Percentiles rank a stretch among this genome's conserved stretches.
Evolutionary conservation across 768 basidiomycete genomes (phyloP).

Genomic region (Mycena vulgaris): DNA sequence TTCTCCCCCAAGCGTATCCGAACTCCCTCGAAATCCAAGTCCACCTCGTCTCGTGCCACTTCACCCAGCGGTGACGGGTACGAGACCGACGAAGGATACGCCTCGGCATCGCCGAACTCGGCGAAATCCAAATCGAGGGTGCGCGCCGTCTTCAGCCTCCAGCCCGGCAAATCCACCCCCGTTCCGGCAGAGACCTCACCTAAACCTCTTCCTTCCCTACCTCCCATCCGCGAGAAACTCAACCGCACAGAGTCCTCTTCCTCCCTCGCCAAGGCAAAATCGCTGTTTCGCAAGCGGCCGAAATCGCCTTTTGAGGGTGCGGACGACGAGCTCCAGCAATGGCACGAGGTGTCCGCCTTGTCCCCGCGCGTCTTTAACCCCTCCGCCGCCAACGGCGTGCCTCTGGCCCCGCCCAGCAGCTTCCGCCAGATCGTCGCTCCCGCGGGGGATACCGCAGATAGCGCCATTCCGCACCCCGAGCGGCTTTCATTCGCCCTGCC

Average conservation of each 20-base stretch:
- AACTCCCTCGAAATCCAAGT: conserved; percentile 17
- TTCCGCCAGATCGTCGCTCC: conserved; percentile 8
- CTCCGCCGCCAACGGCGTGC: conserved; percentile 31
- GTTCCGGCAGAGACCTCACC: background rate
- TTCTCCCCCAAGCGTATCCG: conserved; percentile 29
- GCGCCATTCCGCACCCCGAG: background rate
- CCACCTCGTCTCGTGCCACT: background rate
- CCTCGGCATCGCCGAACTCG: conserved; percentile 17
- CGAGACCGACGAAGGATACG: conserved; percentile 35
- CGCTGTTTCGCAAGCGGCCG: conserved; percentile 29
- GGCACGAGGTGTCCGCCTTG: conserved; percentile 29
- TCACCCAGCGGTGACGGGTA: conserved; percentile 22
- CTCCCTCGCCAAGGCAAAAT: conserved; percentile 25
- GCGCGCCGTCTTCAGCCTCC: conserved; percentile 28
- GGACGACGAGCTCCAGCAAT: conserved; percentile 22
- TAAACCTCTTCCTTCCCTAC: conserved; percentile 29
- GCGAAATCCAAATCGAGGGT: conserved; percentile 21
- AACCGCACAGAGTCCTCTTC: conserved; percentile 17
- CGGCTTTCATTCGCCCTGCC: conserved; percentile 19
- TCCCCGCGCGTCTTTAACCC: conserved; percentile 32
- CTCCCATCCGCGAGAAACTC: conserved; percentile 29
- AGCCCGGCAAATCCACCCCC: conserved; percentile 7
- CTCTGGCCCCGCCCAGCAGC: conserved; percentile 25
- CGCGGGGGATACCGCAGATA: background rate
- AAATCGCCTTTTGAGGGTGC: conserved; percentile 9